Evolutionary conservation across 1,139 yeast species (phyloP).

Genomic region (Saccharomyces uvarum): DNA sequence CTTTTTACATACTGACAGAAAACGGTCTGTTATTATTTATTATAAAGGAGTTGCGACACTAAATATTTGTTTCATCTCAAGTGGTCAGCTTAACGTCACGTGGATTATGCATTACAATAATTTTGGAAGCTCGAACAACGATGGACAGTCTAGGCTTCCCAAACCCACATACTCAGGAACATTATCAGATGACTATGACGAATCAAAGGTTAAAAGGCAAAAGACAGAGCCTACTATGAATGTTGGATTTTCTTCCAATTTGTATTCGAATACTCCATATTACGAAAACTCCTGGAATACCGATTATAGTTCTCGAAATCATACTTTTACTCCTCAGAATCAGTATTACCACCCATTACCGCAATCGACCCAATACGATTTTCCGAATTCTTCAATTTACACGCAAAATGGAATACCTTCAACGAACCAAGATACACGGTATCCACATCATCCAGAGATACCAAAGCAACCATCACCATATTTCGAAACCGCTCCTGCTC

Average conservation of each 20-base stretch:
- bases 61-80: neutral
- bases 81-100: neutral
- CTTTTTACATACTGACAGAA: neutral
- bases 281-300: neutral
- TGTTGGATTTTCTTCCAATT: neutral
- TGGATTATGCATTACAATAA: neutral
- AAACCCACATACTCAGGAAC: constrained; percentile 28
- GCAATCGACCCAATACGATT: neutral
- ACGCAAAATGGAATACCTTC: neutral
- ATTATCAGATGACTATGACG: constrained; percentile 2
- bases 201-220: constrained; percentile 1
- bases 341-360: neutral
- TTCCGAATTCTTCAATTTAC: neutral
- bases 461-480: neutral
- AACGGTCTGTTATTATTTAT: neutral
- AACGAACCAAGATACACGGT: neutral
- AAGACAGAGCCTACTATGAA: neutral
- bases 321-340: neutral
- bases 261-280: neutral
- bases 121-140: neutral
- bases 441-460: neutral
- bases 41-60: neutral
- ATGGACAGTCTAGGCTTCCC: constrained; percentile 12
- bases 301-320: neutral
- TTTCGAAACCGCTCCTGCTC: neutral